Evolutionary conservation across 352 stramenopile genomes (phyloP).

Genomic region (Phytophthora sansomeana): DNA sequence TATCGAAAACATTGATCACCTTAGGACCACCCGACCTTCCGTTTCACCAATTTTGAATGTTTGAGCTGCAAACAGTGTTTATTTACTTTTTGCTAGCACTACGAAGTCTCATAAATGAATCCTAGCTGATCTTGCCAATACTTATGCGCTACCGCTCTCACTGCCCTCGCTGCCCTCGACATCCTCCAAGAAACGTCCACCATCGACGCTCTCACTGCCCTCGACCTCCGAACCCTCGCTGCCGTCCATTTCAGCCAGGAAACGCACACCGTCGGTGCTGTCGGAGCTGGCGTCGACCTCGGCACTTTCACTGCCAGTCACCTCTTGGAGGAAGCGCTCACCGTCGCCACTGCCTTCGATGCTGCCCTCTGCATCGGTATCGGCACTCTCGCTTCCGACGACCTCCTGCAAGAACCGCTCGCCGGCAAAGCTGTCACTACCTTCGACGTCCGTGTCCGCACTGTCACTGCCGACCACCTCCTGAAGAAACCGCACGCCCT

Average conservation of each 20-base stretch:
- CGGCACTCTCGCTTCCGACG: not conserved
- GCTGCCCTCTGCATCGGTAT: not conserved
- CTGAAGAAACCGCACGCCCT: not conserved
- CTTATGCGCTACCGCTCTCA: no score
- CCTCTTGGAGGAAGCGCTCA: not conserved
- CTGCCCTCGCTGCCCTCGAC: not conserved
- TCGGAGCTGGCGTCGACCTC: conserved; percentile 1
- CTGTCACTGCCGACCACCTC: not conserved
- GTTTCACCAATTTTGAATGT: no score
- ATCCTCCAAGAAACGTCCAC: not conserved
- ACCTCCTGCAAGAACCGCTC: not conserved
- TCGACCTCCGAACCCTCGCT: not conserved
- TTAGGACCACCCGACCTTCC: no score
- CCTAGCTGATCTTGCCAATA: no score
- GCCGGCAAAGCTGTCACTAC: not conserved
- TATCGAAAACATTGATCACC: no score
- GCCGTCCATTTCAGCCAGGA: conserved; percentile 3
- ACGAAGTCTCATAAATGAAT: no score
- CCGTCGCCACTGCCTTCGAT: no score
- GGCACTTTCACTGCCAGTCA: not conserved
- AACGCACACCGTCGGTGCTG: not conserved
- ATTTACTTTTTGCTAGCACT: not conserved
- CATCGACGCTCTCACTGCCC: not conserved
- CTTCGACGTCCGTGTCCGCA: no score
- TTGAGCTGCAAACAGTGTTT: not conserved